phyloP scores from a whole-genome alignment of 2,329 filamentous ascomycete species.

The Colletotrichum sp. region DNA sequence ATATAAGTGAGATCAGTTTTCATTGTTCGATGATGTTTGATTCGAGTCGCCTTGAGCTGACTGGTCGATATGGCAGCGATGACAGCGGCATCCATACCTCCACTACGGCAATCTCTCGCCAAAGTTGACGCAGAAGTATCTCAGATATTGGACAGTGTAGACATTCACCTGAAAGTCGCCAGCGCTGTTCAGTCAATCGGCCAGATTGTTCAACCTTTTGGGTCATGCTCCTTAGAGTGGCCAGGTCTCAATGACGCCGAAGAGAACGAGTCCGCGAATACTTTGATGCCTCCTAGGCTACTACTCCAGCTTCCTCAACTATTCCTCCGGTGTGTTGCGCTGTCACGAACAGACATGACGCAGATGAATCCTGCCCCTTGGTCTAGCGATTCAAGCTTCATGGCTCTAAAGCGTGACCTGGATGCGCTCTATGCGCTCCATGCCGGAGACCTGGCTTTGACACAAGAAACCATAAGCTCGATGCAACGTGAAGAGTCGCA shows the following conservation, averaged over 20 bases:
- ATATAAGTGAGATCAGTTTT: not conserved
- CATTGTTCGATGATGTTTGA: not conserved
- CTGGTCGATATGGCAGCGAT: not conserved
- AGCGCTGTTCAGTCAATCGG: not conserved
- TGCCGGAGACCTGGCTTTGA: not conserved
- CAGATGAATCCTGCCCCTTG: not conserved
- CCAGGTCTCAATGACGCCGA: not conserved
- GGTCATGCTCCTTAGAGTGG: not conserved
- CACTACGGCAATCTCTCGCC: not conserved
- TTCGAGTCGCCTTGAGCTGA: not conserved
- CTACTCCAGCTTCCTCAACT: not conserved
- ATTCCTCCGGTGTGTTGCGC: not conserved
- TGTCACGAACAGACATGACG: not conserved
- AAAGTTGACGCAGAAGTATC: not conserved
- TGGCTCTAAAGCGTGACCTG: not conserved
- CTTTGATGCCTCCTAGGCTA: accelerated
- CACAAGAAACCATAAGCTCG: not conserved
- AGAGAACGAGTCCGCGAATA: not conserved
- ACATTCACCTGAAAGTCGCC: not conserved
- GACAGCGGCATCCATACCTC: not conserved
- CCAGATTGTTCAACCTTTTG: not conserved
- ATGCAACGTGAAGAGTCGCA: not conserved
- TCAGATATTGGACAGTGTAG: not conserved
- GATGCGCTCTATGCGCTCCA: not conserved
- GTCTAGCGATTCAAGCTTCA: not conserved